Evolutionary conservation across 2,329 filamentous ascomycete genomes (phyloP), one percentile per base, ranked within the genome.

Genomic region (Venturiaceae sp.): DNA sequence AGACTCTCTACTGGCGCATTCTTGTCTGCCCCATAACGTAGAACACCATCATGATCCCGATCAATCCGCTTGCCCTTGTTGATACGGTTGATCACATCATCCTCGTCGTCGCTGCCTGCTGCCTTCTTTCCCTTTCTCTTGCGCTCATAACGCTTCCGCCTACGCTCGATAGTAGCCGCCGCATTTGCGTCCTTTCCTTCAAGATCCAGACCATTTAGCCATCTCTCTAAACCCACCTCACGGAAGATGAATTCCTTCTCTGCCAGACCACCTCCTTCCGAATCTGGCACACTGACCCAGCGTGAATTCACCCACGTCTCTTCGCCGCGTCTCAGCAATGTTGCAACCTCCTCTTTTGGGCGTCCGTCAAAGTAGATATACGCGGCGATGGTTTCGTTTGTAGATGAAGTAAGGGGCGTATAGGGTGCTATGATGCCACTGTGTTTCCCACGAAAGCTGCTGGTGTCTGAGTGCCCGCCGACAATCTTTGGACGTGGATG

Each of bases 311-410:
- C 95, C 94, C 94, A 99, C 1, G 94, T 99, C 75, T 99, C 94
- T 70, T 97, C 94, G 26, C 94, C 92, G 13, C 92, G 87, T 58
- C 94, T 82, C 56, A 99, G 78, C 59, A 99, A 77, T 13, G 94
- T 99, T 56, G 94, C 94, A 3, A 99, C 95, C 75, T 99, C 94
- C 71, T 99, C 94, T 72, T 99, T 99, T 61, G 83, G 83, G 62
- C 94, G 82, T 19, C 94, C 94, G 72, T 99, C 94, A 69, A 99
- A 99, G 76, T 99, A 99, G 66, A 99, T 97, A 72, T 99, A 99
- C 37, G 92, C 94, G 33, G 94, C 94, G 66, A 99, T 92, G 14
- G 94, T 99, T 76, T 99, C 94, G 72, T 96, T 96, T 59, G 90
- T 87, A 33, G 90, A 95, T 61, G 88, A 86, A 21, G 94, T 97